Percentiles rank a stretch among this genome's conserved stretches.
Evolutionary conservation across 2,329 filamentous ascomycete genomes (phyloP).

Genomic region (Coniosporium tulheliwenetii): DNA sequence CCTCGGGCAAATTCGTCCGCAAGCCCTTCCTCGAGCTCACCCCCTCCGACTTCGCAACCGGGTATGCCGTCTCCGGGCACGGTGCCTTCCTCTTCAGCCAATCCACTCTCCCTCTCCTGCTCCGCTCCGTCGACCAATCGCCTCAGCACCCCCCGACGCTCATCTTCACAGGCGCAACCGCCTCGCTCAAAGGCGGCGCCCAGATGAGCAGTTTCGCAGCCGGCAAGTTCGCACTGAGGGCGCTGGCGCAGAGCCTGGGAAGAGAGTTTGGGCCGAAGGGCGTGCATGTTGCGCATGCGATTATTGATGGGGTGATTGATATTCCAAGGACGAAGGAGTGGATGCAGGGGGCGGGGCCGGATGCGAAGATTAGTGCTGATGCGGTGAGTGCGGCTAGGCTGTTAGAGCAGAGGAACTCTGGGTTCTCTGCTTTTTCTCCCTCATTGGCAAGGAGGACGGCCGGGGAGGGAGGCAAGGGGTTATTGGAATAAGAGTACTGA

Average conservation of each 20-base stretch:
- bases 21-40: constrained; percentile 47
- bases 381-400: constrained; percentile 51
- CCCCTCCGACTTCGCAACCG: constrained; percentile 38
- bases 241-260: constrained; percentile 58
- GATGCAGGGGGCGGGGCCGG: constrained; percentile 37
- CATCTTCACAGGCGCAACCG: constrained; percentile 78
- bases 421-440: constrained; percentile 1
- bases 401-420: too few species aligned
- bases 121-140: constrained; percentile 37
- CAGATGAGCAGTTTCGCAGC: constrained; percentile 56
- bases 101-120: constrained; percentile 51
- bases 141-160: constrained; percentile 56
- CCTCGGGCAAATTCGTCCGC: constrained; percentile 39
- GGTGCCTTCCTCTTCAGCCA: constrained; percentile 69
- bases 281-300: constrained; percentile 66
- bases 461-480: too few species aligned
- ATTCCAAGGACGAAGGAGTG: constrained; percentile 54
- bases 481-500: constrained; percentile 3
- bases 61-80: constrained; percentile 35
- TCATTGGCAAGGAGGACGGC: neutral
- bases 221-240: constrained; percentile 66
- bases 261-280: constrained; percentile 75
- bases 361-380: constrained; percentile 58
- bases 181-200: constrained; percentile 57
- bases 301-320: constrained; percentile 77